Base-by-base conservation (phyloP, 352 stramenopile species). In the Phytopythium litorale region DNA sequence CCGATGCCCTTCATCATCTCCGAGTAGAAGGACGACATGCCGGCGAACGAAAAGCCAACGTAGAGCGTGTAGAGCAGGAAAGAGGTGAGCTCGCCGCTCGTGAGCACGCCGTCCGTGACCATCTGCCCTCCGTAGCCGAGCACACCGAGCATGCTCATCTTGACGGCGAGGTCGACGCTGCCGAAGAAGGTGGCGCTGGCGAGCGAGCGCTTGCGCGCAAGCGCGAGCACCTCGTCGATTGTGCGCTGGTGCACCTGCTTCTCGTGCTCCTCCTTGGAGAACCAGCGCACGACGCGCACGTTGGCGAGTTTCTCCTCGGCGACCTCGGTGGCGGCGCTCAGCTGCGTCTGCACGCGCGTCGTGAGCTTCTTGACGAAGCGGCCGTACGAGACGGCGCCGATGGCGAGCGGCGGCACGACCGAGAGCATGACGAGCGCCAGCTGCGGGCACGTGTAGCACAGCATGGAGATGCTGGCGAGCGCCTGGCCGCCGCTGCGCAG, bases 11-110 rank as follows among this genome's bases (percentile, higher is more conserved):
- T 97, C 74, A 97, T 96, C 51, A 84, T 45, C 63, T 89, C 82
- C n/a, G 89, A 87, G 70, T 98, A 98, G 32, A 97, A 97, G 8
- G 84, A 92, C 13, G 89, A 97, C 43, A 98, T 65, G 19, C 84
- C 83, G n/a, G 82, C 89, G 38, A 98, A 87, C 12, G 78, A 91
- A 58, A 88, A 87, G 8, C 90, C 92, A 19, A 98, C 92, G 50
- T 97, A 95, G 40, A 98, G 78, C 21, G 93, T 93, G 70, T 98
- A 98, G 60, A 97, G 82, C 59, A 98, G 67, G 75, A 98, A 98
- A 1, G 92, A 94, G 21, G 91, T 97, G 33, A 98, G 81, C 33
- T 94, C 82, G n/a, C 94, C 95, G 28, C 91, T 81, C 0, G 87
- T 96, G 50, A 98, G 75, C 45, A 89, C 60, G 1, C 79, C 87